Evolutionary conservation across 139 green algal genomes (phyloP).

Genomic region (Chlamydomonas sphaeroides): DNA sequence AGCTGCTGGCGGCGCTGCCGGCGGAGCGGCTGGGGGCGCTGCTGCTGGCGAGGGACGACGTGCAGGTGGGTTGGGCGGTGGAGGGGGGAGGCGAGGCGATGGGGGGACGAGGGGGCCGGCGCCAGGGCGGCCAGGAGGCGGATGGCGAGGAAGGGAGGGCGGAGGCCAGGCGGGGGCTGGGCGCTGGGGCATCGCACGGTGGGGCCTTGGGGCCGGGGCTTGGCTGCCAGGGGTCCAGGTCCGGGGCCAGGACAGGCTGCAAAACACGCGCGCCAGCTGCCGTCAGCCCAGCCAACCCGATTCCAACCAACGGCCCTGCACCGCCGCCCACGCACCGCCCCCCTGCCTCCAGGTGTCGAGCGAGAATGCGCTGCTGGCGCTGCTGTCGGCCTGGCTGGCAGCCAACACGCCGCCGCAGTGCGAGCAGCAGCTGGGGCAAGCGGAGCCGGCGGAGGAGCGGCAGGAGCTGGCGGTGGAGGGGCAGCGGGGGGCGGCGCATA

Average conservation of each 20-base stretch:
- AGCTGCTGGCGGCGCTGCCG: conserved; percentile 17
- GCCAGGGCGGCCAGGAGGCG: no score
- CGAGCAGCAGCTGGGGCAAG: neutral
- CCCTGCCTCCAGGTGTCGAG: neutral
- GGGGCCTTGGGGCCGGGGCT: no score
- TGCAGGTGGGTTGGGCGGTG: conserved; percentile 26
- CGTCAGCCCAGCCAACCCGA: no score
- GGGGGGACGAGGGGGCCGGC: no score
- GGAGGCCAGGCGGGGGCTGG: no score
- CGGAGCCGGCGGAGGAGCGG: neutral
- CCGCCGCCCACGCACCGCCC: neutral
- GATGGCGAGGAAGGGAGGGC: no score
- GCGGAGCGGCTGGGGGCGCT: neutral
- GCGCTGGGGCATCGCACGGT: no score
- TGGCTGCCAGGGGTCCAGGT: no score
- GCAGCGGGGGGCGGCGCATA: no score
- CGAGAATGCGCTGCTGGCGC: conserved; percentile 18
- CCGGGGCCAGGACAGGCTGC: no score
- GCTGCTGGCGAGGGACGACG: conserved; percentile 3
- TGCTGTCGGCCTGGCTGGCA: conserved; percentile 25
- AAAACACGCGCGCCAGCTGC: no score
- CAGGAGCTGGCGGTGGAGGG: neutral
- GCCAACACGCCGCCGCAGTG: neutral
- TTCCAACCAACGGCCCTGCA: neutral
- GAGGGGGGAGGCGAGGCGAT: no score